phyloP scores from a whole-genome alignment of 257 asterid species.

The Paulownia fortunei region DNA sequence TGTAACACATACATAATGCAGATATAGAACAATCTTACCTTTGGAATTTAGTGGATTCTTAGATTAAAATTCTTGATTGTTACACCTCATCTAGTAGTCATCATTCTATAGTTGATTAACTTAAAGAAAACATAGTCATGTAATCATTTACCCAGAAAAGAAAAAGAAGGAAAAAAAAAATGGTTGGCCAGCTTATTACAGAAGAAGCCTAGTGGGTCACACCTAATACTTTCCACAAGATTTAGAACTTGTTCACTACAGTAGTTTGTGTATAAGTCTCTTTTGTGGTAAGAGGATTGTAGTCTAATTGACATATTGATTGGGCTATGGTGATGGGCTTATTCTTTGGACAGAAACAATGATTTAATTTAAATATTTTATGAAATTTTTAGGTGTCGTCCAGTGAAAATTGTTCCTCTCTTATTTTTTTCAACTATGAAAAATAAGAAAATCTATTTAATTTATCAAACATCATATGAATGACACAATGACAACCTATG shows the following conservation, averaged over 20 bases:
- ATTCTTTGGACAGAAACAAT: too few relatives aligned
- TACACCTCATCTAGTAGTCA: not conserved
- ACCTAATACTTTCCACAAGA: not conserved
- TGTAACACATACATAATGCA: not conserved
- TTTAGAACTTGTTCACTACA: too few relatives aligned
- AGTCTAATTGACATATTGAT: too few relatives aligned
- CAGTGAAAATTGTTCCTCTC: not conserved
- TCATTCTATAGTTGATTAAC: constrained; percentile 24
- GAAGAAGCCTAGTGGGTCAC: not conserved
- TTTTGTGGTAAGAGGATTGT: too few relatives aligned
- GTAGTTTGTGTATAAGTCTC: too few relatives aligned
- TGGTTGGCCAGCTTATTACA: not conserved
- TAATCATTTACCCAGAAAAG: constrained; percentile 26
- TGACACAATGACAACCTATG: not conserved
- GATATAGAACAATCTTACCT: not conserved
- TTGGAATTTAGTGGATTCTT: too few relatives aligned
- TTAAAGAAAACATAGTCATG: constrained; percentile 18
- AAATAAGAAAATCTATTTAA: not conserved
- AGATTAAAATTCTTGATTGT: not conserved
- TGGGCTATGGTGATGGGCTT: too few relatives aligned
- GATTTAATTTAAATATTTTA: too few relatives aligned
- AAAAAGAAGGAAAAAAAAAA: not conserved
- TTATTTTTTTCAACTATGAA: not conserved
- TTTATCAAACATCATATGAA: not conserved
- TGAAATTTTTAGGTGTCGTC: not conserved